phyloP scores from a whole-genome alignment of 371 early-diverging fungal genomes.

The Rhizopus stolonifer region DNA sequence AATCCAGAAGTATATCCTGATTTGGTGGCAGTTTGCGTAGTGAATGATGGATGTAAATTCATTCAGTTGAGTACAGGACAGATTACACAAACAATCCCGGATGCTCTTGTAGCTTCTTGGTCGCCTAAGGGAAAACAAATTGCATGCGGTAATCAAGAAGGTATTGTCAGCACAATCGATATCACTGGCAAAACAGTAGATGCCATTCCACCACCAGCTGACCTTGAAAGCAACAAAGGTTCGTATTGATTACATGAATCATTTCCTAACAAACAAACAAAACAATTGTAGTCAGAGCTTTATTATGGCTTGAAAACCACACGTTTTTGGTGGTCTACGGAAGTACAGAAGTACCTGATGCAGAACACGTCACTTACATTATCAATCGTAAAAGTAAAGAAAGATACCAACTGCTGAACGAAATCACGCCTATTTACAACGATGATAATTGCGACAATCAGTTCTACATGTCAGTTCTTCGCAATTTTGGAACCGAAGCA shows the following conservation, averaged over 20 bases:
- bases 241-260: neutral
- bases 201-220: constrained; percentile 1
- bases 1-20: constrained; percentile 41
- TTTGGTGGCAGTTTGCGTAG: constrained; percentile 32
- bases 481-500: constrained; percentile 37
- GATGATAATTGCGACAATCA: constrained; percentile 31
- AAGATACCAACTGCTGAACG: constrained; percentile 15
- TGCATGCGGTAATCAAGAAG: constrained; percentile 40
- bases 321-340: constrained; percentile 36
- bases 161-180: constrained; percentile 36
- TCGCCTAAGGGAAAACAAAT: constrained; percentile 60
- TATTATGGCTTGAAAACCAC: constrained; percentile 48
- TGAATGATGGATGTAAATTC: constrained; percentile 21
- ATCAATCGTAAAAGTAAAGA: constrained; percentile 10
- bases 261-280: neutral
- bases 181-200: constrained; percentile 30
- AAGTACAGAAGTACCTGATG: neutral
- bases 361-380: constrained; percentile 13
- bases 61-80: constrained; percentile 27
- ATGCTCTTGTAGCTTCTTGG: constrained; percentile 46
- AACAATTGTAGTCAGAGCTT: constrained; percentile 31
- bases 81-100: constrained; percentile 17
- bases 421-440: constrained; percentile 38
- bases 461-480: constrained; percentile 47
- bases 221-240: neutral